phyloP scores from a whole-genome alignment of 371 early-diverging fungal genomes.

The Mucor ambiguus region DNA sequence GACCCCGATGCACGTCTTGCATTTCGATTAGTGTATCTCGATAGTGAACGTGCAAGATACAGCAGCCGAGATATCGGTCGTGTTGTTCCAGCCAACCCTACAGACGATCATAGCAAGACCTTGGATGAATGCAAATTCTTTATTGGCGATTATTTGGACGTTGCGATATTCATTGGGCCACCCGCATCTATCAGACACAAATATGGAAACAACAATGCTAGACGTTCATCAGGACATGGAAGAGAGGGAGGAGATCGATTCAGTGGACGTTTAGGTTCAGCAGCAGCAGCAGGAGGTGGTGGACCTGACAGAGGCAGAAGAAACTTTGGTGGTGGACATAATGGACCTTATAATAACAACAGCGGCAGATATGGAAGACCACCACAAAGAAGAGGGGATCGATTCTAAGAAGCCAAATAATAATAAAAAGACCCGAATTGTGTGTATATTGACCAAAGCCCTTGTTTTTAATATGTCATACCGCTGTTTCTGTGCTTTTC shows the following conservation, averaged over 20 bases:
- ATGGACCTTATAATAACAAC: background rate
- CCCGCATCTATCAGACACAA: slow-evolving; percentile 18
- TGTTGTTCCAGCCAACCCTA: slow-evolving; percentile 45
- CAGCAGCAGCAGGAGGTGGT: background rate
- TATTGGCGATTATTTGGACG: slow-evolving; percentile 69
- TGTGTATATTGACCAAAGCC: background rate
- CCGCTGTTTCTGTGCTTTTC: background rate
- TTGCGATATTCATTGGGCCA: slow-evolving; percentile 55
- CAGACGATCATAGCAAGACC: slow-evolving; percentile 58
- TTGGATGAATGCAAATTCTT: slow-evolving; percentile 59
- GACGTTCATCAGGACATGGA: slow-evolving; percentile 6
- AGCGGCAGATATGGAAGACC: slow-evolving; percentile 15
- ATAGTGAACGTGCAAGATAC: slow-evolving; percentile 46
- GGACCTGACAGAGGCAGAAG: slow-evolving; percentile 13
- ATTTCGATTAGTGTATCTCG: slow-evolving; percentile 58
- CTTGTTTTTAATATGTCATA: background rate
- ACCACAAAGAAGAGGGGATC: slow-evolving; percentile 18
- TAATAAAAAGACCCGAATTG: background rate
- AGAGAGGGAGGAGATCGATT: slow-evolving; percentile 8
- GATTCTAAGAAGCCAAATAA: slow-evolving; percentile 10
- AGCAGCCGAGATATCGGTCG: slow-evolving; percentile 54
- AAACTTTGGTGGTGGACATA: slow-evolving; percentile 9
- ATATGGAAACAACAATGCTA: background rate
- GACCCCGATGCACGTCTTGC: slow-evolving; percentile 55
- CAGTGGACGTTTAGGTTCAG: slow-evolving; percentile 9